These are phyloP conservation scores for Candida xiaguanensis DNA, from an alignment of 805 yeast genomes.

Conservation along the genomic window DNA sequence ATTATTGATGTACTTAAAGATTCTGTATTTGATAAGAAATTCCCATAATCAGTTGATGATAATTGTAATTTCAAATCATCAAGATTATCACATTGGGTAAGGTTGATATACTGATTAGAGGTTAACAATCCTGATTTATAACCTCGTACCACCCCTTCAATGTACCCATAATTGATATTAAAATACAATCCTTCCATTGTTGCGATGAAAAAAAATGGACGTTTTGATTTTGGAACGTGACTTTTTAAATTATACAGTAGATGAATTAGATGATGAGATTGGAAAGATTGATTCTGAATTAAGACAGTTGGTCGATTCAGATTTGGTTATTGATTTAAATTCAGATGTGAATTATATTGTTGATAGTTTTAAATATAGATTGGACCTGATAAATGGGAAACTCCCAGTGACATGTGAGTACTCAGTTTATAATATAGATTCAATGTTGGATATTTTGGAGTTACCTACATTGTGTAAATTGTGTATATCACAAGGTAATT, in stretches of 20 bases:
- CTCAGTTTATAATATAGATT: too few relatives aligned
- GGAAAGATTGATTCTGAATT: conserved; percentile 45
- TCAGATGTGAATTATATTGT: conserved; percentile 32
- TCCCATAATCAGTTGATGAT: conserved; percentile 94
- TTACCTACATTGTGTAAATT: conserved; percentile 78
- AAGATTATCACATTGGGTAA: conserved; percentile 92
- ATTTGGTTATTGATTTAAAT: conserved; percentile 41
- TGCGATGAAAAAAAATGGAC: not conserved
- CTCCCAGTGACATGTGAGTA: too few relatives aligned
- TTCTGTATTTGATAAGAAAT: conserved; percentile 76
- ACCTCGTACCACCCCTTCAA: conserved; percentile 95
- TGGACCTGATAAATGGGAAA: conserved; percentile 10
- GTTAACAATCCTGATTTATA: conserved; percentile 80
- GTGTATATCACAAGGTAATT: conserved; percentile 84
- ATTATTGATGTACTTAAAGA: conserved; percentile 84
- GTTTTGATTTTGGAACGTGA: conserved; percentile 1
- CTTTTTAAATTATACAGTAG: conserved; percentile 33
- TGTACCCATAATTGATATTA: conserved; percentile 83
- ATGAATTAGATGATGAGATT: conserved; percentile 62
- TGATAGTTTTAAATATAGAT: conserved; percentile 17
- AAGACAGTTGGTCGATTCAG: conserved; percentile 41
- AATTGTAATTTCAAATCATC: conserved; percentile 93
- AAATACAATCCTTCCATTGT: conserved; percentile 90
- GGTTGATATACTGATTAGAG: conserved; percentile 77
- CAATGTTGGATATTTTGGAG: conserved; percentile 73